A percentile compares a stretch with the other conserved stretches of the same genome.
Evolutionary conservation across 345 rosid genomes (phyloP).

Genomic region (Leavenworthia alabamica): DNA sequence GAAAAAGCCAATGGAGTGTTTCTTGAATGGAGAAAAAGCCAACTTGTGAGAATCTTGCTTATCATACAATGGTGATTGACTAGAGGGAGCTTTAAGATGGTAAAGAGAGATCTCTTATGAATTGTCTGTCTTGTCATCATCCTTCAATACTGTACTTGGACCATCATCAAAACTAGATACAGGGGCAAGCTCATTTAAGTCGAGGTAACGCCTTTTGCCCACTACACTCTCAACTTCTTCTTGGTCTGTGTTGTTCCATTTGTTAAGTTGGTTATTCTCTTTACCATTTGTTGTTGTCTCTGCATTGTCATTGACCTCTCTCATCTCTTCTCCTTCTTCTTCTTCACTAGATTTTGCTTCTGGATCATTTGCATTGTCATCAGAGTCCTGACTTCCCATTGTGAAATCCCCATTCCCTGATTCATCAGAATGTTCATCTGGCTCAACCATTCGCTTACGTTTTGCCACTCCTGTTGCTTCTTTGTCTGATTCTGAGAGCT

Average conservation of each 20-base stretch:
- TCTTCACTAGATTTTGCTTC: conserved; percentile 41
- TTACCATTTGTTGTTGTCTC: conserved; percentile 33
- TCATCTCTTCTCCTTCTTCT: conserved; percentile 33
- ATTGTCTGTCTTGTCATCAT: conserved; percentile 47
- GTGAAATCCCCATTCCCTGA: conserved; percentile 64
- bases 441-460: conserved; percentile 49
- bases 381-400: conserved; percentile 62
- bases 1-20: conserved; percentile 16
- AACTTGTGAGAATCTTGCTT: conserved; percentile 15
- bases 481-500: conserved; percentile 77
- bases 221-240: conserved; percentile 54
- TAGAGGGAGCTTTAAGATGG: conserved; percentile 3
- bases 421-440: conserved; percentile 44
- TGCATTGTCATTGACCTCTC: conserved; percentile 23
- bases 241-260: conserved; percentile 48
- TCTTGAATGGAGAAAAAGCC: too few species aligned
- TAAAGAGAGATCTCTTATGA: conserved; percentile 34
- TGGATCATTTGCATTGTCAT: conserved; percentile 46
- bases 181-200: conserved; percentile 96
- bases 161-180: conserved; percentile 90
- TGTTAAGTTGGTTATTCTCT: conserved; percentile 42
- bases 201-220: conserved; percentile 74
- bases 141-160: conserved; percentile 59
- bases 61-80: conserved; percentile 25
- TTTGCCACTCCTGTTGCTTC: conserved; percentile 52